Percentiles rank a stretch among this genome's conserved stretches.
Evolutionary conservation across 805 yeast genomes (phyloP).

Genomic region (Yarrowia hollandica): DNA sequence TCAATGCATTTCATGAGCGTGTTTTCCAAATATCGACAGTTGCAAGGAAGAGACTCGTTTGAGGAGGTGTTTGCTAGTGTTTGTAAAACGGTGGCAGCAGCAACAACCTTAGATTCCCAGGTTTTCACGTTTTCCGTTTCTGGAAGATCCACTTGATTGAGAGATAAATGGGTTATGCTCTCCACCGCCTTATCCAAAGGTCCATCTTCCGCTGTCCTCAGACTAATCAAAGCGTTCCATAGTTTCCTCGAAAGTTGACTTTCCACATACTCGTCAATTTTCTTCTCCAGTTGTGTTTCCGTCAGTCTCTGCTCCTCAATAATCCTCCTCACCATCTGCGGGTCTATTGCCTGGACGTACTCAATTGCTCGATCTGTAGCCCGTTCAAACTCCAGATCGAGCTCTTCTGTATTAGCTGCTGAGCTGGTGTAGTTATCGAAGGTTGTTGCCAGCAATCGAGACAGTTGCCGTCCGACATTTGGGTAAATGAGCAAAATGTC

Average conservation of each 20-base stretch:
- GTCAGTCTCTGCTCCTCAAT: constrained; percentile 36
- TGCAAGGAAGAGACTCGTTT: constrained; percentile 7
- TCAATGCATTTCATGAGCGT: constrained; percentile 18
- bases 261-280: constrained; percentile 72
- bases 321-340: constrained; percentile 35
- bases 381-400: constrained; percentile 39
- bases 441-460: constrained; percentile 44
- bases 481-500: constrained; percentile 48
- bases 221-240: constrained; percentile 52
- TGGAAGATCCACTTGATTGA: constrained; percentile 49
- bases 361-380: constrained; percentile 41
- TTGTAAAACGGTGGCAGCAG: constrained; percentile 52
- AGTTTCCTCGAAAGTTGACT: constrained; percentile 62
- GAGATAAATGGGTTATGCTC: constrained; percentile 41
- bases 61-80: constrained; percentile 41
- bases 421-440: constrained; percentile 46
- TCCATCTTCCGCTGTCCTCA: constrained; percentile 38
- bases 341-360: constrained; percentile 42
- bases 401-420: constrained; percentile 38
- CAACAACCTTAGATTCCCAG: constrained; percentile 49
- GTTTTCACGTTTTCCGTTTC: constrained; percentile 38
- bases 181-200: constrained; percentile 35
- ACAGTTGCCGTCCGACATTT: constrained; percentile 43
- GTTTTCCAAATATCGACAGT: constrained; percentile 6
- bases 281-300: constrained; percentile 46